phyloP scores from a whole-genome alignment of 108 stramenopile species.

The Asterionellopsis glacialis region DNA sequence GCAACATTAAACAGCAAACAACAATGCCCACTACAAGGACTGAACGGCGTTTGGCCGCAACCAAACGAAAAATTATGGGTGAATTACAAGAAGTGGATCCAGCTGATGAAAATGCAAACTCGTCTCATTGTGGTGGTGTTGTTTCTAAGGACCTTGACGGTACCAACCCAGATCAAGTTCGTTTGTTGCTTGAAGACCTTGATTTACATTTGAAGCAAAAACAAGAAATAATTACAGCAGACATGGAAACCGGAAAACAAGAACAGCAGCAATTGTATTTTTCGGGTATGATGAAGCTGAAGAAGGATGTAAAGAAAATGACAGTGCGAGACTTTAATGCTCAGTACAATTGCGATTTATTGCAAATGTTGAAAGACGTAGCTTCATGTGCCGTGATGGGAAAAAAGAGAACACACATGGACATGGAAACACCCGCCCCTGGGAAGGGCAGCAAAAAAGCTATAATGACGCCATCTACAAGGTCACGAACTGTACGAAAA shows the following conservation, averaged over 20 bases:
- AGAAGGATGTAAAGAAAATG: constrained; percentile 47
- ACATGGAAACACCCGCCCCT: constrained; percentile 40
- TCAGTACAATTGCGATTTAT: constrained; percentile 45
- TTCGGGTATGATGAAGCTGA: constrained; percentile 36
- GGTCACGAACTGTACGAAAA: constrained; percentile 50
- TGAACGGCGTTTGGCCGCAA: constrained; percentile 4
- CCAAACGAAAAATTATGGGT: constrained; percentile 36
- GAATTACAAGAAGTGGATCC: constrained; percentile 5
- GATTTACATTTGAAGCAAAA: constrained; percentile 22
- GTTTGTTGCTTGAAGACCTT: constrained; percentile 27
- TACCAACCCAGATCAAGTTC: constrained; percentile 28
- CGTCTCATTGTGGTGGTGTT: background rate
- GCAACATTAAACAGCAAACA: too few species aligned
- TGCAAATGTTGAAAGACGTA: constrained; percentile 20
- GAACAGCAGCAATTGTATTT: constrained; percentile 31
- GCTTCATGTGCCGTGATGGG: constrained; percentile 7
- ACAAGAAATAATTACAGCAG: constrained; percentile 17
- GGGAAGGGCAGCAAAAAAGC: constrained; percentile 5
- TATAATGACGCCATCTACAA: constrained; percentile 43
- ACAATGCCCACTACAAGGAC: background rate
- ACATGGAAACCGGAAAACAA: constrained; percentile 16
- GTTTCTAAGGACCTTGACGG: constrained; percentile 18
- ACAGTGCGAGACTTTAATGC: constrained; percentile 64
- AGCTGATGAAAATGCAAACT: constrained; percentile 1
- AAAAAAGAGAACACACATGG: constrained; percentile 24